Conservation (phyloP, 2,329 filamentous ascomycete genomes). For the Shiraia bambusicola region DNA sequence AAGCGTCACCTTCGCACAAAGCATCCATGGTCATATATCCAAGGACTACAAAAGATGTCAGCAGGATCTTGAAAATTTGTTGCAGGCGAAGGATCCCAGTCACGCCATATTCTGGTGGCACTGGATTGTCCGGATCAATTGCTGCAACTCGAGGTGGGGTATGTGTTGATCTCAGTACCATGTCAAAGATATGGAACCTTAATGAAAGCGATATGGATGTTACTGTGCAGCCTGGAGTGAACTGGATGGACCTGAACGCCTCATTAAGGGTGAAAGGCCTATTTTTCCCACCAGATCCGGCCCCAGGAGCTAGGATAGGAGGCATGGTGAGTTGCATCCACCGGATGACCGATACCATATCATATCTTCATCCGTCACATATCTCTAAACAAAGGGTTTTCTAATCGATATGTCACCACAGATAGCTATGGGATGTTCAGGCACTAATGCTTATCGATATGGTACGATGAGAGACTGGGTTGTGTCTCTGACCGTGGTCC, state of each 20-base stretch:
- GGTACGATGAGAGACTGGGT: conserved; percentile 95
- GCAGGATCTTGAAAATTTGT: too few species aligned
- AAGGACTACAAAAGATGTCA: too few species aligned
- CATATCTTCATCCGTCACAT: neutral
- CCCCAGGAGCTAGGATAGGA: conserved; percentile 85
- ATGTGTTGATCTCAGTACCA: too few species aligned
- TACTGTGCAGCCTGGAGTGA: conserved; percentile 63
- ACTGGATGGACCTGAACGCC: conserved; percentile 82
- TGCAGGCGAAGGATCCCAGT: too few species aligned
- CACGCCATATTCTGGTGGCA: too few species aligned
- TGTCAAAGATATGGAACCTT: neutral
- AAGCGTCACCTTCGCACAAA: too few species aligned
- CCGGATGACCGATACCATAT: too few species aligned
- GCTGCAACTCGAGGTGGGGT: too few species aligned
- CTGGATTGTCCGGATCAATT: too few species aligned
- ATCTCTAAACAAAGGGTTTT: too few species aligned
- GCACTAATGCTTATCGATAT: conserved; percentile 89
- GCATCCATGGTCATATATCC: too few species aligned
- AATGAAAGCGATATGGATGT: conserved; percentile 65
- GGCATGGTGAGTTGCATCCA: conserved; percentile 66
- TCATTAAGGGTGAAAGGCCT: conserved; percentile 64
- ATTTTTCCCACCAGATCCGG: conserved; percentile 92
- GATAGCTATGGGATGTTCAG: conserved; percentile 64
- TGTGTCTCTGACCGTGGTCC: conserved; percentile 76
- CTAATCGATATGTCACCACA: neutral